These are phyloP conservation scores for Desmodesmus armatus DNA, from an alignment of 139 green algal genomes.

Conservation along the genomic window DNA sequence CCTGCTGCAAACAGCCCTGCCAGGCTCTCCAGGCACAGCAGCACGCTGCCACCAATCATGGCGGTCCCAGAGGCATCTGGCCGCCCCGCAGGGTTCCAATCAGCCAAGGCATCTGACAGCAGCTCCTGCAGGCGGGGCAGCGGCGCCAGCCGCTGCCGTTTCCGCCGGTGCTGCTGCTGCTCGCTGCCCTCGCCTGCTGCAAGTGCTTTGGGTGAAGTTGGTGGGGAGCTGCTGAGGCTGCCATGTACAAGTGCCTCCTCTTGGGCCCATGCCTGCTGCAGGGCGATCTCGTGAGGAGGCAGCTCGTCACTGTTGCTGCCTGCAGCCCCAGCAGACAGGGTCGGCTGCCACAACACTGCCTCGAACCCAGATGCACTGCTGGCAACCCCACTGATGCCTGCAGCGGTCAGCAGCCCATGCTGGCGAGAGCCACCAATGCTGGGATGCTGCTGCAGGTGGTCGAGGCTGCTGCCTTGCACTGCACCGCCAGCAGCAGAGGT, in stretches of 20 bases:
- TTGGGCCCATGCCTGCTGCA: conserved; percentile 13
- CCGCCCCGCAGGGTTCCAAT: conserved; percentile 62
- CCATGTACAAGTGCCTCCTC: conserved; percentile 28
- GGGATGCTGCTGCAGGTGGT: neutral
- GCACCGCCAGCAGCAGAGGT: neutral
- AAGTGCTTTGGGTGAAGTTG: neutral
- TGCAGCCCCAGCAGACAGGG: neutral
- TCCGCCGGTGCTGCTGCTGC: conserved; percentile 14
- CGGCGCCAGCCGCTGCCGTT: neutral
- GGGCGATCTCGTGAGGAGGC: conserved; percentile 22
- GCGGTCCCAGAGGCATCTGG: conserved; percentile 55
- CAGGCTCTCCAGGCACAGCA: conserved; percentile 62
- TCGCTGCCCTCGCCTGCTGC: neutral
- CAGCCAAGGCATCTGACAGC: conserved; percentile 46
- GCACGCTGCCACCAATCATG: conserved; percentile 64
- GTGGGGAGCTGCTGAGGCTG: neutral
- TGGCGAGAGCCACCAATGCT: neutral
- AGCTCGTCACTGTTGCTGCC: neutral
- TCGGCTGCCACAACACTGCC: neutral
- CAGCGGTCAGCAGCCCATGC: too few species aligned
- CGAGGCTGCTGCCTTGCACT: neutral
- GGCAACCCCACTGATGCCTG: neutral
- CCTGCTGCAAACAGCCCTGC: conserved; percentile 4
- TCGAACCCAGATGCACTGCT: neutral
- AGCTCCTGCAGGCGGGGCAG: conserved; percentile 40